Conservation (phyloP, 164 flowering plant genomes). For the Echeveria elegans region DNA sequence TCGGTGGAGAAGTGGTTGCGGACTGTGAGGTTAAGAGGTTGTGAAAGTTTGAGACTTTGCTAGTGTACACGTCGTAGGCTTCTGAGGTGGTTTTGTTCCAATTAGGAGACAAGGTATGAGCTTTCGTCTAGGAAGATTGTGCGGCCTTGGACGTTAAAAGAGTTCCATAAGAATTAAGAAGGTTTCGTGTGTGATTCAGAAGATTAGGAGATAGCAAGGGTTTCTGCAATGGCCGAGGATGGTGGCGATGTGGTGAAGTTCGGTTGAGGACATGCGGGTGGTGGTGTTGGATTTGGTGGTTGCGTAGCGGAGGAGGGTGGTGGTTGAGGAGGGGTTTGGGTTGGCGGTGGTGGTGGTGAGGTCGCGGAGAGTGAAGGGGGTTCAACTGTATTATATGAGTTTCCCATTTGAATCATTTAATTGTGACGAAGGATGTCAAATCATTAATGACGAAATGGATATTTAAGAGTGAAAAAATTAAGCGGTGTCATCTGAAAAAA, state of each 20-base stretch:
- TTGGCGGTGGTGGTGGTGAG: conserved; percentile 15
- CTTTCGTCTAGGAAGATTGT: conserved; percentile 78
- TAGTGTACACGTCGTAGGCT: conserved; percentile 80
- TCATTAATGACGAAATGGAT: no score
- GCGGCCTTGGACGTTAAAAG: conserved; percentile 60
- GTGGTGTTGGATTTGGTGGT: conserved; percentile 29
- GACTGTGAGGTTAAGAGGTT: conserved; percentile 17
- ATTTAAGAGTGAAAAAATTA: no score
- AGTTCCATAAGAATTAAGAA: conserved; percentile 68
- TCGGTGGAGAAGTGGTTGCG: conserved; percentile 18
- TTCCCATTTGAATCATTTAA: no score
- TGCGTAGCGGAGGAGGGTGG: conserved; percentile 57
- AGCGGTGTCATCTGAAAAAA: no score
- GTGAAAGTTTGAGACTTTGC: conserved; percentile 23
- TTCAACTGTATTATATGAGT: no score
- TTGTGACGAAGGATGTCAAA: no score
- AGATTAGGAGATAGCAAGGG: conserved; percentile 65
- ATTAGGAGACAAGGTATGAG: conserved; percentile 35
- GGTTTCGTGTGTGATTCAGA: conserved; percentile 83
- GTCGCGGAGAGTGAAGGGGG: conserved; percentile 35
- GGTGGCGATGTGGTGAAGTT: conserved; percentile 40
- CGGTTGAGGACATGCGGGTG: conserved; percentile 43
- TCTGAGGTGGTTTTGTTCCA: conserved; percentile 60
- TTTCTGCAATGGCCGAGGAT: conserved; percentile 34
- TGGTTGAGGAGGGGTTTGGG: conserved; percentile 7